Evolutionary conservation across 306 rosid genomes (phyloP).

Genomic region (Mucuna pruriens): DNA sequence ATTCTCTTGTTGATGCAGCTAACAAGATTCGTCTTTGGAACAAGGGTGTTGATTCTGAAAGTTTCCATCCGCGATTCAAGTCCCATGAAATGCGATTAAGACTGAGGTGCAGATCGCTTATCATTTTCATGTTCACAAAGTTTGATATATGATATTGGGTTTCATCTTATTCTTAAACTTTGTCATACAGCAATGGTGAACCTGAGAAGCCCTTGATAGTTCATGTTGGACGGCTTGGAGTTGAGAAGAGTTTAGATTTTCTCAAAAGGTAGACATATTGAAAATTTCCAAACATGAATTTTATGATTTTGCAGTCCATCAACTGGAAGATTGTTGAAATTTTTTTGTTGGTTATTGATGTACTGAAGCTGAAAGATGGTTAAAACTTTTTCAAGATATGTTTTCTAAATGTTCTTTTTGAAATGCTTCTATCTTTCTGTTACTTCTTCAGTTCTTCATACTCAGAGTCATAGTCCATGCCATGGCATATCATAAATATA

Average conservation of each 20-base stretch:
- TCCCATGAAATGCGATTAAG: constrained; percentile 84
- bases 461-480: neutral
- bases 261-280: constrained; percentile 71
- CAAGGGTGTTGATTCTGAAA: constrained; percentile 95
- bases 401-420: neutral
- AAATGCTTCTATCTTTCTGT: constrained; percentile 4
- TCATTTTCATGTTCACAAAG: constrained; percentile 13
- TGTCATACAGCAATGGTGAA: constrained; percentile 75
- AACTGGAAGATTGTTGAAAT: neutral
- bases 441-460: neutral
- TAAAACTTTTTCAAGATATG: constrained; percentile 5
- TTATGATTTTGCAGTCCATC: neutral
- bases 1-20: constrained; percentile 59
- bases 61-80: constrained; percentile 83
- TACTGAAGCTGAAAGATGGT: constrained; percentile 29
- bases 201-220: constrained; percentile 91
- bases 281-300: neutral
- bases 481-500: neutral
- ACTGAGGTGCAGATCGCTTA: constrained; percentile 56
- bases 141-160: neutral
- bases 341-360: constrained; percentile 4
- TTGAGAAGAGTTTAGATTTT: constrained; percentile 97
- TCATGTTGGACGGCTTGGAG: constrained; percentile 97
- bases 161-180: constrained; percentile 27
- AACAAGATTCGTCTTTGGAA: constrained; percentile 95